phyloP scores from a whole-genome alignment of 352 stramenopile genomes.

The Globisporangium cederbergense region DNA sequence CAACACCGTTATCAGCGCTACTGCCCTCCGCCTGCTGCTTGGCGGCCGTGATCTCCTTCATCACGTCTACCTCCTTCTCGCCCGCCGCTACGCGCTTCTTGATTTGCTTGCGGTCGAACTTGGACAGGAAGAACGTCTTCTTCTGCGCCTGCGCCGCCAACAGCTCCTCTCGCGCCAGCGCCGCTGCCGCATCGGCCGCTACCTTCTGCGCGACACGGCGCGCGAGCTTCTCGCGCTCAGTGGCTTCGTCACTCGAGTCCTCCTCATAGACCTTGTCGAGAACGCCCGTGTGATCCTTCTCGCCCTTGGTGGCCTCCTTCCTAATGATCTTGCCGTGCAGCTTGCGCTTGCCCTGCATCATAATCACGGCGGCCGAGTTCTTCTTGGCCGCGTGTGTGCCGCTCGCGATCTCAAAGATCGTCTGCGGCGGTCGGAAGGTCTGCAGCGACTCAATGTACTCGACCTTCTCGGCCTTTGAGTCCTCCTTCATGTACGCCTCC shows the following conservation, averaged over 20 bases:
- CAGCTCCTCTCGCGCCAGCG: constrained; percentile 7
- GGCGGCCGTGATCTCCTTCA: constrained; percentile 48
- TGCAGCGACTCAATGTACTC: constrained; percentile 92
- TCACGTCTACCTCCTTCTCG: constrained; percentile 71
- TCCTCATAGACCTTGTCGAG: constrained; percentile 40
- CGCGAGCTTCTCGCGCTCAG: constrained; percentile 23
- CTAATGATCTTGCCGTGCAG: constrained; percentile 84
- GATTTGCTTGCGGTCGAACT: constrained; percentile 92
- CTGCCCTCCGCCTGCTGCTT: constrained; percentile 31
- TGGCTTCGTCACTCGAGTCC: constrained; percentile 22
- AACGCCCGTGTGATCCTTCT: constrained; percentile 22
- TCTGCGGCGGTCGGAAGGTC: constrained; percentile 93
- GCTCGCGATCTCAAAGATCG: constrained; percentile 94
- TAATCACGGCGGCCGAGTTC: constrained; percentile 63
- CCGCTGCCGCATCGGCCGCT: constrained; percentile 7
- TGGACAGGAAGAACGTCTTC: constrained; percentile 89
- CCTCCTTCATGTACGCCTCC: constrained; percentile 82
- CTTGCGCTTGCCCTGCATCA: constrained; percentile 88
- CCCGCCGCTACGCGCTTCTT: constrained; percentile 87
- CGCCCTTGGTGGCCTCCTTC: constrained; percentile 59
- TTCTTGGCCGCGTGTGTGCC: constrained; percentile 79
- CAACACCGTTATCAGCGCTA: constrained; percentile 3
- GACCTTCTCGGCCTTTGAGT: constrained; percentile 72
- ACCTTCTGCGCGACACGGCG: constrained; percentile 10
- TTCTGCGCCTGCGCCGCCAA: constrained; percentile 29